Evolutionary conservation across 2,329 filamentous ascomycete genomes (phyloP).

Genomic region (Clarireedia homoeocarpa): DNA sequence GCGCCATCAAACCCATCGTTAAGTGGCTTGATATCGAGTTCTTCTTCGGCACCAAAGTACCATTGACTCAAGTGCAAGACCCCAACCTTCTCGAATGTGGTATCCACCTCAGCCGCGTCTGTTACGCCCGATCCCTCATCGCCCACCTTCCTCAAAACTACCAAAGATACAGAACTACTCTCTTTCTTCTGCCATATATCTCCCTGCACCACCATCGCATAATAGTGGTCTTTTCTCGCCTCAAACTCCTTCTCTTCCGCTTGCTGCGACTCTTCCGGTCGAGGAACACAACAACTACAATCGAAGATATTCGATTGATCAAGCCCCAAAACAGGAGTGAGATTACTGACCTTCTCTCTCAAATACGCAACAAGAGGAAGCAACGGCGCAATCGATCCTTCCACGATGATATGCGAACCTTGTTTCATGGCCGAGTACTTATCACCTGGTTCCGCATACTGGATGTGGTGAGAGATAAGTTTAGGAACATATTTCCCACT

Average conservation of each 20-base stretch:
- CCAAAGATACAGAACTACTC: not conserved
- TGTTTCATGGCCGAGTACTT: not conserved
- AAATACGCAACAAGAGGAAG: not conserved
- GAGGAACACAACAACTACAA: not conserved
- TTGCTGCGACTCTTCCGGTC: not conserved
- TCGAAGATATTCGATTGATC: not conserved
- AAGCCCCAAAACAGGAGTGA: not conserved
- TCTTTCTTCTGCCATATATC: not conserved
- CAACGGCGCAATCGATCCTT: not conserved
- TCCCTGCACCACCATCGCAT: not conserved
- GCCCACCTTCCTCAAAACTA: not conserved
- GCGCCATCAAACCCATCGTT: not conserved
- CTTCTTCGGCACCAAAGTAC: not conserved
- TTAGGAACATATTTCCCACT: not conserved
- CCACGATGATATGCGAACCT: not conserved
- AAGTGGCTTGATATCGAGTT: not conserved
- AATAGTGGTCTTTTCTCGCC: not conserved
- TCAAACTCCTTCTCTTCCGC: not conserved
- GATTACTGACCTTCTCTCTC: not conserved
- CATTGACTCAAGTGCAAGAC: not conserved
- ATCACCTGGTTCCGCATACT: not conserved
- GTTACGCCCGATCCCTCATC: not conserved
- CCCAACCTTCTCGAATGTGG: not conserved
- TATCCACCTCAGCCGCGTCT: not conserved
- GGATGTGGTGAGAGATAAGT: not conserved